Base-by-base conservation (phyloP, 176 grass and related monocot genomes). In the Tuctoria greenei region DNA sequence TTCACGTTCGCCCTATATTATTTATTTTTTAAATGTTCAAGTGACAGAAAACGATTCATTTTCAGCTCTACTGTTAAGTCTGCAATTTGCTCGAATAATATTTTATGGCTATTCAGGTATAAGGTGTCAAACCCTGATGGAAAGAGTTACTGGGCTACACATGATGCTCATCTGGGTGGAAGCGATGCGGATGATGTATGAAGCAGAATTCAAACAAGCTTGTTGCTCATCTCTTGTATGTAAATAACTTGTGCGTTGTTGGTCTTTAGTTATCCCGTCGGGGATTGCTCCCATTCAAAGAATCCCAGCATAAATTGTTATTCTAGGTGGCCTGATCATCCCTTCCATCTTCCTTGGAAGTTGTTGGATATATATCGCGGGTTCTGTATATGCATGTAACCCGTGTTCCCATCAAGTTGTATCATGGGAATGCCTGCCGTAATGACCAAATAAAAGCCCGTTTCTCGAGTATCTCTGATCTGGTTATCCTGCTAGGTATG, bases 121-220 rank as follows among this genome's bases (percentile, higher is more conserved):
- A 97, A 91, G 81, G 76, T 93, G 44, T 74, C 37, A 0, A 90
- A 88, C 20, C 93, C 93, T 46, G 93, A 93, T 61, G 90, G 90
- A 14, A 97, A 80, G 49, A 81, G 69, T 13, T 93, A 97, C 77
- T 91, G 83, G 80, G 54, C 64, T 9, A 47, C 72, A n/a, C 90
- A 70, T 78, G 90, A 93, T 66, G 39, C 78, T 66, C 86, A 88
- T 64, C 34, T 82, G 15, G 85, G 45, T 5, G 93, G 88, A 64
- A 97, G 90, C 23, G 90, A 97, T 11, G 59, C 83, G 0, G 93
- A 93, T 31, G 90, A 97, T 54, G 61, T 61, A 62, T 96, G 87
- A 96, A 83, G 55, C 7, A 12, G 17, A 42, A 42, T 47, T 45
- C 57, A 43, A 16, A 11, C 69, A 50, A 47, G 12, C 64, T 8